Base-by-base conservation (phyloP, 352 stramenopile species). In the Globisporangium iwayamae region DNA sequence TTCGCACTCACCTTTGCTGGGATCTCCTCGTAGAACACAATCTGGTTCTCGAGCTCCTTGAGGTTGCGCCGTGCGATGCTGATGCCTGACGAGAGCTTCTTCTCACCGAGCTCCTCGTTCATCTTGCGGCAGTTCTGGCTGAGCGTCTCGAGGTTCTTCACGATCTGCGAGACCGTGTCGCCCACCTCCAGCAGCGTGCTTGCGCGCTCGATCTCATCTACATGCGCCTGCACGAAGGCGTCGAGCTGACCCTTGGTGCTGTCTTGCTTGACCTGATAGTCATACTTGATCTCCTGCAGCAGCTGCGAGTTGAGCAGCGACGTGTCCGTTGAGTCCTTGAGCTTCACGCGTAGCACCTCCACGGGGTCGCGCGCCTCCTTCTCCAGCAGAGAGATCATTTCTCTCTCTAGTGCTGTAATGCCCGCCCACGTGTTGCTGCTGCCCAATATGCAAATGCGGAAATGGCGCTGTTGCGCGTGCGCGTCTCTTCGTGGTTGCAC, bases 161-260 rank as follows among this genome's bases (percentile, higher is more conserved):
- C 78, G 71, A 94, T 89, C 11, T 89, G 67, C 25, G 62, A 67
- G 28, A 93, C 77, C 0, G 82, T 77, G n/a, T 77, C 72, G 63
- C 90, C 75, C 38, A 90, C 77, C 53, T 89, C 83, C 16, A 95
- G 76, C 54, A 95, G 68, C 34, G 69, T 58, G 22, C 74, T 93
- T 39, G 86, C 86, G 41, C 83, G 81, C 76, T 95, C 85, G 63
- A 95, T 92, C 57, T 95, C 87, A 56, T 92, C 87, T 25, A 95
- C 86, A 63, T 89, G 83, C 25, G 82, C 74, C 65, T 93, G 81
- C 11, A 90, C 80, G 52, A 90, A 92, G 0, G 75, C 73, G 56
- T 83, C 78, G 22, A 94, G 67, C 62, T 93, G 81, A 0, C 78
- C 83, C 36, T 88, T 91, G 30, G 80, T 91, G 67, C 58, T 86